Conservation (phyloP, 768 basidiomycete species). For the Leccinum subgranulosum region DNA sequence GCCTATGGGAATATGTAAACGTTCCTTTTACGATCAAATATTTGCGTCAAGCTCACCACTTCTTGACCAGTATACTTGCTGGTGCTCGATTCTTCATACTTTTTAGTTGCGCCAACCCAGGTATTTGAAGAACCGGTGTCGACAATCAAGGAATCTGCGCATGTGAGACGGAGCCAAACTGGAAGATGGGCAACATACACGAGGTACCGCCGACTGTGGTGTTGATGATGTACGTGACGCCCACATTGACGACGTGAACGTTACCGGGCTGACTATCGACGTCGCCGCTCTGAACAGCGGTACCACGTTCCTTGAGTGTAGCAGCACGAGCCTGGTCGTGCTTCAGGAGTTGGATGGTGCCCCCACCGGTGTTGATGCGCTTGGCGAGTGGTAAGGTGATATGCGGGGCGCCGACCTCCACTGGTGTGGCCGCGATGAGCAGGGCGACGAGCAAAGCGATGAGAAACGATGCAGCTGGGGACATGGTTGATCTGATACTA, state of each 20-base stretch:
- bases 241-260: slow-evolving; percentile 43
- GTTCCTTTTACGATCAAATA: neutral
- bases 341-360: slow-evolving; percentile 43
- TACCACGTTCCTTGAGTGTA: slow-evolving; percentile 36
- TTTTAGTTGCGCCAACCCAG: slow-evolving; percentile 53
- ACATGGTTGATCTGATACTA: neutral
- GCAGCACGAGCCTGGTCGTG: slow-evolving; percentile 51
- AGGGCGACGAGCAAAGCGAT: no score
- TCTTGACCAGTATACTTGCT: slow-evolving; percentile 42
- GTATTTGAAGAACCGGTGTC: slow-evolving; percentile 68
- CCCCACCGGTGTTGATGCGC: slow-evolving; percentile 48
- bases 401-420: slow-evolving; percentile 35
- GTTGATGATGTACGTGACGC: slow-evolving; percentile 31
- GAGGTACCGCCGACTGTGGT: slow-evolving; percentile 52
- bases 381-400: slow-evolving; percentile 51
- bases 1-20: slow-evolving; percentile 29
- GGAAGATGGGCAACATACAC: slow-evolving; percentile 35
- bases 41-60: slow-evolving; percentile 40
- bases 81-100: slow-evolving; percentile 47
- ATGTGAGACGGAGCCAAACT: neutral
- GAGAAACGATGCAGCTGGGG: neutral
- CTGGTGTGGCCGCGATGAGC: slow-evolving; percentile 43
- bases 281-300: slow-evolving; percentile 24
- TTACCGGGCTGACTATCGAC: slow-evolving; percentile 19
- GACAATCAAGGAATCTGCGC: slow-evolving; percentile 49